These are phyloP conservation scores for Fusarium penzigii DNA, from an alignment of 2,329 filamentous ascomycete genomes.

Conservation along the genomic window DNA sequence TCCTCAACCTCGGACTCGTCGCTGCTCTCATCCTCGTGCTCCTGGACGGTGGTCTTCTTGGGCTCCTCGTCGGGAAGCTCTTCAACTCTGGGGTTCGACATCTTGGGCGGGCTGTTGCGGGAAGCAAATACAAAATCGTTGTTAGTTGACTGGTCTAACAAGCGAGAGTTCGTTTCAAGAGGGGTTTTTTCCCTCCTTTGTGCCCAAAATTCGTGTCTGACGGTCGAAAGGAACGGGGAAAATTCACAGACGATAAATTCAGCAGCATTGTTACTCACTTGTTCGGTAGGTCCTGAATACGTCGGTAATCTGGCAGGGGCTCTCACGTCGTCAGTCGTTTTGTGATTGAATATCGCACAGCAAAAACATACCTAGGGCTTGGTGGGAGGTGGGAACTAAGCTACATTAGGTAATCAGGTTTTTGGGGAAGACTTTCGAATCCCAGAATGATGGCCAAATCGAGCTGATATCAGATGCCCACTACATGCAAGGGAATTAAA, in stretches of 20 bases:
- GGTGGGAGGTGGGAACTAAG: slow-evolving; percentile 40
- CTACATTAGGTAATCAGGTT: slow-evolving; percentile 42
- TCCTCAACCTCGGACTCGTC: slow-evolving; percentile 81
- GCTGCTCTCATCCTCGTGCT: slow-evolving; percentile 68
- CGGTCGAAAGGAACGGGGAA: slow-evolving; percentile 6
- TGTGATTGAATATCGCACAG: slow-evolving; percentile 41
- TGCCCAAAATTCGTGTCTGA: slow-evolving; percentile 18
- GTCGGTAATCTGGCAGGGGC: slow-evolving; percentile 34
- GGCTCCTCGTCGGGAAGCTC: slow-evolving; percentile 91
- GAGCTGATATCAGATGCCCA: slow-evolving; percentile 1
- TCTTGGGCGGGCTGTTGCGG: slow-evolving; percentile 54
- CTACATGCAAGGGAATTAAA: neutral
- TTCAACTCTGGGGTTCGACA: slow-evolving; percentile 98
- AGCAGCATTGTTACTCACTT: slow-evolving; percentile 35
- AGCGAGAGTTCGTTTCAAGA: slow-evolving; percentile 18
- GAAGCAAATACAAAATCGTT: slow-evolving; percentile 18
- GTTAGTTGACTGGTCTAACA: slow-evolving; percentile 24
- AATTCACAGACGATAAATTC: slow-evolving; percentile 5
- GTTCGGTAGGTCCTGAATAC: slow-evolving; percentile 36
- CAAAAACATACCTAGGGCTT: slow-evolving; percentile 48
- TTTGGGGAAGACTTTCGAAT: slow-evolving; percentile 4
- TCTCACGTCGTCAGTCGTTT: slow-evolving; percentile 37
- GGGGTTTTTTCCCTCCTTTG: slow-evolving; percentile 8
- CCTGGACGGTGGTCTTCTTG: slow-evolving; percentile 77
- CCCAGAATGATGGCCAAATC: neutral